A percentile compares a stretch with the other conserved stretches of the same genome.
phyloP scores from a whole-genome alignment of 1,284 basidiomycete genomes.

The Inonotus obliquus region DNA sequence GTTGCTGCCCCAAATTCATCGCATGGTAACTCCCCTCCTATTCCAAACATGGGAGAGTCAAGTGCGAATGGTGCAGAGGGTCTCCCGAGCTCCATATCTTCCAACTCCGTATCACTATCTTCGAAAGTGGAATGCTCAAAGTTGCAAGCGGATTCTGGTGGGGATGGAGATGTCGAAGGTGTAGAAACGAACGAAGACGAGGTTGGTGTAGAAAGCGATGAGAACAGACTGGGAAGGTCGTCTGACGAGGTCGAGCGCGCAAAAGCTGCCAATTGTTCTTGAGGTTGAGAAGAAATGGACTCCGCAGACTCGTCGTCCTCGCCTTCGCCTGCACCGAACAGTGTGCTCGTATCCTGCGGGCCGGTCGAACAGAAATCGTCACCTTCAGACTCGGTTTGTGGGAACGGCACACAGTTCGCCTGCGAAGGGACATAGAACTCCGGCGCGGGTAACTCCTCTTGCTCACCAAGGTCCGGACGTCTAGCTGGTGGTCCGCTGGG shows the following conservation, averaged over 20 bases:
- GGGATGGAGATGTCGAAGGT: neutral
- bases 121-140: neutral
- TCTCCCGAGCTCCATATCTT: neutral
- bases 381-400: slow-evolving; percentile 11
- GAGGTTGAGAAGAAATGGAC: neutral
- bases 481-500: neutral
- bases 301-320: neutral
- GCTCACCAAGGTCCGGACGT: neutral
- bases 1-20: neutral
- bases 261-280: neutral
- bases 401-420: slow-evolving; percentile 10
- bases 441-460: neutral
- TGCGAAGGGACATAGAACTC: neutral
- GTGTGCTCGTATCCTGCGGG: slow-evolving; percentile 15
- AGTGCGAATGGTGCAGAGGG: neutral
- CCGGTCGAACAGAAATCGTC: slow-evolving; percentile 18
- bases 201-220: neutral
- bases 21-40: neutral
- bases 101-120: neutral
- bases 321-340: slow-evolving; percentile 9
- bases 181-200: neutral
- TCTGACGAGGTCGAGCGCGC: slow-evolving; percentile 6
- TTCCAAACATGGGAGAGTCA: neutral
- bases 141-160: neutral
- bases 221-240: slow-evolving; percentile 1